Evolutionary conservation across 2,329 filamentous ascomycete genomes (phyloP), one percentile per base, ranked within the genome.

Genomic region (Cercospora sesami): DNA sequence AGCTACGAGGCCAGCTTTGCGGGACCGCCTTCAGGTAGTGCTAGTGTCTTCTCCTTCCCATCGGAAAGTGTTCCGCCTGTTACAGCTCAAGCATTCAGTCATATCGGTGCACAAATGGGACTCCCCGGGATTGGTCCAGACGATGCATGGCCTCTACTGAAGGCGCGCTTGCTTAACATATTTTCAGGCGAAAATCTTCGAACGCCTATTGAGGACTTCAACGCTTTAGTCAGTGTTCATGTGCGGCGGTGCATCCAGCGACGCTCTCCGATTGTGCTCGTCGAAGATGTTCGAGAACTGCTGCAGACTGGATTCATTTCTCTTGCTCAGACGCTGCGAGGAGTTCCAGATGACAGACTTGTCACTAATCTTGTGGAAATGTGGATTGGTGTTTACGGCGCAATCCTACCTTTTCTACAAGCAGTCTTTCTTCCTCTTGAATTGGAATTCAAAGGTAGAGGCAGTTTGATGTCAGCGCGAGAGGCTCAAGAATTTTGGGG

Each of bases 401-500:
- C 88, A 6, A 92, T 98, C 42, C 81, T 98, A 5, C 95, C 95
- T 0, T 98, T 97, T 76, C 89, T 99, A 74, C 94, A 98, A 81
- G 93, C 94, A 1, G 94, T 97, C 0, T 97, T 99, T 77, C 83
- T 99, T 1, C 95, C 94, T 0, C 82, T 99, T 1, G 95, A 99
- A 76, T 86, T 97, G 10, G 95, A 99, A 78, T 96, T 99, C 77
- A 90, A 92, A 63, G 95, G 94, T 5, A 86, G 87, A 58, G 95
- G 95, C 16, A 84, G 88, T 0, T 86, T 98, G 65, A 90, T 98
- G 86, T 89, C 86, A 0, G 80, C 86, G 0, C 89, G 92, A 5
- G 90, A 96, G 79, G 91, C 94, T 4, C 88, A 89, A 48, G 94
- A 98, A 68, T 97, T 97, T 75, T 98, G 94, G 93, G 91, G 91